A percentile compares a stretch with the other conserved stretches of the same genome.
phyloP scores from a whole-genome alignment of 2,329 filamentous ascomycete species.

The Aspergillus sp. region DNA sequence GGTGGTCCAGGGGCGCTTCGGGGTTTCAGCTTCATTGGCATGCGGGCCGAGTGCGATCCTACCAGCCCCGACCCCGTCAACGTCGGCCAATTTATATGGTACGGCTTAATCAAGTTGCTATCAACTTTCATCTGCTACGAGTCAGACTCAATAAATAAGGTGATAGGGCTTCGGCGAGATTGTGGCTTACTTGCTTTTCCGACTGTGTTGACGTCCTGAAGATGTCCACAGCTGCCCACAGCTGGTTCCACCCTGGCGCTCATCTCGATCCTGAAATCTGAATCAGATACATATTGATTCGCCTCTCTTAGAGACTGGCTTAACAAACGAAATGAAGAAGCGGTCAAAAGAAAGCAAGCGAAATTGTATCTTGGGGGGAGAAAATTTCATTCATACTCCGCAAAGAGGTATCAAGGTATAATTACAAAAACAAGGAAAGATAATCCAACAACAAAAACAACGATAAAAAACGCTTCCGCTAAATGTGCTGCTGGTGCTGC shows the following conservation, averaged over 20 bases:
- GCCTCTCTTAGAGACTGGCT: neutral
- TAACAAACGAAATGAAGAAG: neutral
- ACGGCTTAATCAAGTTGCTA: neutral
- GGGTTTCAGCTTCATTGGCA: conserved; percentile 26
- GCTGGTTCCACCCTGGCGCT: neutral
- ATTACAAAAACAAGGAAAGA: conserved; percentile 8
- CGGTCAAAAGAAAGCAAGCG: neutral
- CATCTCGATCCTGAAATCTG: neutral
- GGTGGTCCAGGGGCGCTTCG: conserved; percentile 1
- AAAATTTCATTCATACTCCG: conserved; percentile 10
- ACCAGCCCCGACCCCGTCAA: neutral
- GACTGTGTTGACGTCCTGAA: neutral
- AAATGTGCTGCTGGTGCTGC: neutral
- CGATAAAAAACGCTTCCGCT: neutral
- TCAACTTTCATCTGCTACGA: neutral
- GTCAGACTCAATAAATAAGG: neutral
- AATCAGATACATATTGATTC: neutral
- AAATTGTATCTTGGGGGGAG: neutral
- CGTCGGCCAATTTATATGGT: conserved; percentile 7
- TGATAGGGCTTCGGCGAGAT: neutral
- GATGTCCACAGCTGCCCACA: neutral
- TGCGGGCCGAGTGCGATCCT: neutral
- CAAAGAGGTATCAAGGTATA: conserved; percentile 17
- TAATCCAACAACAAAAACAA: neutral
- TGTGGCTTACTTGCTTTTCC: neutral